phyloP scores from a whole-genome alignment of 1,284 basidiomycete species.

The Ganoderma meredithae region DNA sequence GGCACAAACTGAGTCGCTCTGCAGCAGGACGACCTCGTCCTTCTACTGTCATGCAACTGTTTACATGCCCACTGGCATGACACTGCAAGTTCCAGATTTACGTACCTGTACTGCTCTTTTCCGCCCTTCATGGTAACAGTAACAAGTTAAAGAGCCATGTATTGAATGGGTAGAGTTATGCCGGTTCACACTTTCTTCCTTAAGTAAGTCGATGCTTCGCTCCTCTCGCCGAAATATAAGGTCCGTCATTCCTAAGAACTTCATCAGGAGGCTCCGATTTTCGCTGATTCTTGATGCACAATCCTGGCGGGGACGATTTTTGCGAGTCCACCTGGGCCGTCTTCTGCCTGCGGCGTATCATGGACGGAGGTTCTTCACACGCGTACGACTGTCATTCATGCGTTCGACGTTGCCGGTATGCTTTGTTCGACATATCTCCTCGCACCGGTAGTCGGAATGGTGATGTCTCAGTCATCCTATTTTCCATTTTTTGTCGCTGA shows the following conservation, averaged over 20 bases:
- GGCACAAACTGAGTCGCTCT: not conserved
- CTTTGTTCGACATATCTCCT: not conserved
- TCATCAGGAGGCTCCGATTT: not conserved
- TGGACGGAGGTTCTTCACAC: not conserved
- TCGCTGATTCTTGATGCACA: not conserved
- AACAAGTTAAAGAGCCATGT: no score
- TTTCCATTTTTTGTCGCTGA: not conserved
- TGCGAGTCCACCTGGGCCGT: not conserved
- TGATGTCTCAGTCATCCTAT: not conserved
- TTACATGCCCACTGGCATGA: not conserved
- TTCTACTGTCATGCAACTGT: not conserved
- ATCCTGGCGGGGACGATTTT: not conserved
- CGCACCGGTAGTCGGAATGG: not conserved
- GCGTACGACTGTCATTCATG: not conserved
- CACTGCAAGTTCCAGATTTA: not conserved
- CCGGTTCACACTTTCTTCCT: not conserved
- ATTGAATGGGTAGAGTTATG: no score
- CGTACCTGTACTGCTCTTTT: not conserved
- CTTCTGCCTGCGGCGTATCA: not conserved
- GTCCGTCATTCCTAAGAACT: not conserved
- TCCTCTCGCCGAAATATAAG: not conserved
- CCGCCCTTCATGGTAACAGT: not conserved
- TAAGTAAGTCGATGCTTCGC: not conserved
- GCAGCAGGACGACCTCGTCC: not conserved
- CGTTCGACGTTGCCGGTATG: not conserved